Evolutionary conservation across 164 flowering plant species (phyloP), one percentile per base, ranked within the genome.

Genomic region (Tinospora cordifolia): DNA sequence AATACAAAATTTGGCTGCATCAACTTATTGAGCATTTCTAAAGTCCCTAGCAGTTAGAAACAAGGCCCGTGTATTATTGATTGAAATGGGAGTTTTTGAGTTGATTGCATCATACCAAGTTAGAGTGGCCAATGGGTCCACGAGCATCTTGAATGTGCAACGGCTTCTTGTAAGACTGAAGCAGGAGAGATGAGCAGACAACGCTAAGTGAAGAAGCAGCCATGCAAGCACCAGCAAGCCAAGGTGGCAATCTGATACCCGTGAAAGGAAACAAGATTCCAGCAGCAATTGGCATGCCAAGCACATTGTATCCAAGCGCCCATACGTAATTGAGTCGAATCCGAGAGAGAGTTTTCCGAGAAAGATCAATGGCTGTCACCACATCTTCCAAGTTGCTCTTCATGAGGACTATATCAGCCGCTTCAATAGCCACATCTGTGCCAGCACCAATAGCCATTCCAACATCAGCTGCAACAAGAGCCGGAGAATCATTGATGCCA

Each of bases 361-460:
- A 92, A 63, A 92, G 93, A 77, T 93, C 92, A 49, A 93, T 87
- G 47, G 97, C 97, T 9, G 98, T 93, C 34, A 89, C 76, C 6
- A 93, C 97, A 72, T 93, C 98, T 83, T 89, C 97, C 78, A 93
- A 76, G 83, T 79, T 87, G 89, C 88, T 93, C 74, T 85, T 90
- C 51, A 93, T 87, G 15, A 93, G 91, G 30, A 91, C 97, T 39
- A 93, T 75, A 66, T 93, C 97, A 65, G 98, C 98, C 21, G 98
- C 97, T 80, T 93, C 98, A 69, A 91, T 90, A 10, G 98, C 97
- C 0, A 93, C 84, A 51, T 91, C 89, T 14, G 98, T 91, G 17
- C 98, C 98, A 3, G 97, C 98, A 25, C 98, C 98, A 70, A 93
- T 93, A 47, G 98, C 97, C 90, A 93, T 87, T n/a, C 98, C 97